Base-by-base conservation (phyloP, 495 filamentous ascomycete genomes). In the Penicillium desertorum region DNA sequence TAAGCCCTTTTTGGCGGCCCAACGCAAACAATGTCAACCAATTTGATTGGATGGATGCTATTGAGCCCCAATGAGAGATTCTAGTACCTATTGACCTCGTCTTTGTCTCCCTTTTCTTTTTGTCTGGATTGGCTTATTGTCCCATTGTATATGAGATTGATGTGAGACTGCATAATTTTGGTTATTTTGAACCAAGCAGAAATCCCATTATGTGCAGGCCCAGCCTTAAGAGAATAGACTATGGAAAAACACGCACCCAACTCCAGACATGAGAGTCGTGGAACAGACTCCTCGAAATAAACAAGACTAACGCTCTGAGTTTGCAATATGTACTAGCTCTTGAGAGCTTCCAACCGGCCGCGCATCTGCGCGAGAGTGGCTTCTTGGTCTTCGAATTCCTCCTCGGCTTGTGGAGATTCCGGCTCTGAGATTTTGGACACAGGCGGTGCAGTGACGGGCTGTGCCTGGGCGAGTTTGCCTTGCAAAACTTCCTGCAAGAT, bases 311-410 rank as follows among this genome's bases (percentile, higher is more conserved):
- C 22, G 27, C 16, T 27, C 27, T 41, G 30, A 8, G 12, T 17
- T 44, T 12, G 16, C 11, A 17, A 37, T 29, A 41, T 22, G 4
- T 11, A 32, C 82, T 70, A 98, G 76, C 93, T 96, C 82, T 93
- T 89, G 65, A 98, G 75, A 34, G 91, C 92, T 75, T 96, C 91
- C 65, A 98, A 69, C 36, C 93, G 78, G 49, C 91, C 91, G 71
- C 92, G 80, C 95, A 97, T 98, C 78, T 96, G 88, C 62, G 88
- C 88, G 72, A 98, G 81, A 68, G 92, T 90, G 34, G 86, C 89
- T 72, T 92, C 89, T 59, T 87, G 84, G 55, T 92, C 88, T 66
- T 92, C 89, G 71, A 95, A 88, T 36, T 91, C 88, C 60, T 88
- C 86, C 49, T 68, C 71, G n/a, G 67, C 39, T 44, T 64, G 58